These are phyloP conservation scores for Agaricus sinodeliciosus DNA, from an alignment of 768 basidiomycete genomes.

Conservation along the genomic window DNA sequence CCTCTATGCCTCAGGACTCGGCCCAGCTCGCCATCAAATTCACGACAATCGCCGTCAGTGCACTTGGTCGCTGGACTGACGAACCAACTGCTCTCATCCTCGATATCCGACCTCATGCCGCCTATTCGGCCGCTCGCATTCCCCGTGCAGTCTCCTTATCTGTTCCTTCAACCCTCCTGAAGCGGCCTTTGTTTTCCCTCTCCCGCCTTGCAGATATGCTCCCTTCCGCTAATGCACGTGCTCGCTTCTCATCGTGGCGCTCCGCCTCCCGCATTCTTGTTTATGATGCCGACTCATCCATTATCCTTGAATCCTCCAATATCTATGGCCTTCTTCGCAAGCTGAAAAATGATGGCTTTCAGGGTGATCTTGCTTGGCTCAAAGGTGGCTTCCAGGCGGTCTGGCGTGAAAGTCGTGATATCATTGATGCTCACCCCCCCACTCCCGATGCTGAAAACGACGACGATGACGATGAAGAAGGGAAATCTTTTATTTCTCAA, in stretches of 20 bases:
- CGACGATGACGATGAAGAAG: constrained; percentile 35
- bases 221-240: constrained; percentile 49
- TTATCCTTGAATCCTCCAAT: constrained; percentile 58
- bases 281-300: constrained; percentile 73
- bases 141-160: constrained; percentile 74
- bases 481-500: not conserved
- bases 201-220: constrained; percentile 76
- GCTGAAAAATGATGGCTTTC: constrained; percentile 48
- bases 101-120: constrained; percentile 84
- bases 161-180: constrained; percentile 91
- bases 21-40: constrained; percentile 14
- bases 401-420: constrained; percentile 42
- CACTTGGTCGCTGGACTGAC: constrained; percentile 24
- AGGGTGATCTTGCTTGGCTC: constrained; percentile 68
- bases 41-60: constrained; percentile 19
- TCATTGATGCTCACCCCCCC: constrained; percentile 46
- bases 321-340: constrained; percentile 71
- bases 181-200: constrained; percentile 82
- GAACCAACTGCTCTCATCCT: constrained; percentile 54
- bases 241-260: constrained; percentile 55
- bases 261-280: constrained; percentile 63
- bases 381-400: constrained; percentile 78
- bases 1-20: constrained; percentile 2
- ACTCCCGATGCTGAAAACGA: constrained; percentile 49
- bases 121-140: constrained; percentile 60